Evolutionary conservation across 1,139 yeast species (phyloP).

Genomic region (Chernovozyma sophiae-reginae): DNA sequence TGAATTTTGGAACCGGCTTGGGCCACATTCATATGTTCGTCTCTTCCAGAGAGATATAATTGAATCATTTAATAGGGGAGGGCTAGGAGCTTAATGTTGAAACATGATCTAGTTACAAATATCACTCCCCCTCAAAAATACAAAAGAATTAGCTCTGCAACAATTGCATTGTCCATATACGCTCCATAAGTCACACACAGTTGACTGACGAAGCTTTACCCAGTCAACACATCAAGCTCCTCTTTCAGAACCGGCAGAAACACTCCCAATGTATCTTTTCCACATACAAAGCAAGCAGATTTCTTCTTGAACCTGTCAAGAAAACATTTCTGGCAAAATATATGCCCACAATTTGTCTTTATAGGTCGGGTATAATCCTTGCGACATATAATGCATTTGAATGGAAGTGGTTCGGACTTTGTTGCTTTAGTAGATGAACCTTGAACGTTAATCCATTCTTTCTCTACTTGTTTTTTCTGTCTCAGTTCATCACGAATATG

Average conservation of each 20-base stretch:
- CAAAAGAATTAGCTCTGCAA: too few relatives aligned
- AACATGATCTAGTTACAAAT: too few relatives aligned
- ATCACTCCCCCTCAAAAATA: too few relatives aligned
- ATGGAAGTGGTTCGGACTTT: constrained; percentile 39
- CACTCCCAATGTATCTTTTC: constrained; percentile 53
- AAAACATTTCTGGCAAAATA: constrained; percentile 66
- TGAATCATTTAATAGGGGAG: too few relatives aligned
- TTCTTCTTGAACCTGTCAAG: constrained; percentile 42
- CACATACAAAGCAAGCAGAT: constrained; percentile 53
- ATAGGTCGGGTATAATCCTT: constrained; percentile 55
- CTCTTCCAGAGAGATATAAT: too few relatives aligned
- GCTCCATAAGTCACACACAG: too few relatives aligned
- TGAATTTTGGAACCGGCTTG: too few relatives aligned
- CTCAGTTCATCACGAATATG: constrained; percentile 86
- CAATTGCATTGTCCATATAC: too few relatives aligned
- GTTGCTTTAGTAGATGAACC: constrained; percentile 1
- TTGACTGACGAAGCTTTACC: too few relatives aligned
- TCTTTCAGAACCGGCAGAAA: constrained; percentile 19
- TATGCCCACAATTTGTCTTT: constrained; percentile 61
- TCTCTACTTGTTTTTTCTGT: constrained; percentile 63
- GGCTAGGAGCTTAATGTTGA: too few relatives aligned
- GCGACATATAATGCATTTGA: constrained; percentile 63
- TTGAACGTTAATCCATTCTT: constrained; percentile 63
- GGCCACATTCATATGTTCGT: too few relatives aligned
- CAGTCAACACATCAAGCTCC: constrained; percentile 12